Evolutionary conservation across 129 eudicot genomes (phyloP).

Genomic region (Chrysanthemum seticuspe): DNA sequence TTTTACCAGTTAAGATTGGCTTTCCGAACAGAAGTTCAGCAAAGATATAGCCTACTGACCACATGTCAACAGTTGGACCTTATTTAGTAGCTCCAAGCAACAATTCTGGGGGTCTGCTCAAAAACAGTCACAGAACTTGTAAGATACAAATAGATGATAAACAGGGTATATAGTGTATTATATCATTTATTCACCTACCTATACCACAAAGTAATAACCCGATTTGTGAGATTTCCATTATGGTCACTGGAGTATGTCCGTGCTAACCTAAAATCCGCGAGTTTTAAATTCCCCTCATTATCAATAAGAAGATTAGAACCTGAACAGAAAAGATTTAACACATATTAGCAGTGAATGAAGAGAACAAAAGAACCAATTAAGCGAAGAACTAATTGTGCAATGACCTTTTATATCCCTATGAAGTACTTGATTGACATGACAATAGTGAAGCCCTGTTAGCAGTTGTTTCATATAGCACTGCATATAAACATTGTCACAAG

Average conservation of each 20-base stretch:
- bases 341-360: slow-evolving; percentile 19
- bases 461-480: slow-evolving; percentile 97
- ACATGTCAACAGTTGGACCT: slow-evolving; percentile 97
- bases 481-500: slow-evolving; percentile 29
- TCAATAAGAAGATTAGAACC: slow-evolving; percentile 94
- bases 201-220: slow-evolving; percentile 95
- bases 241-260: slow-evolving; percentile 65
- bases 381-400: not conserved
- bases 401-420: slow-evolving; percentile 95
- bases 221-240: slow-evolving; percentile 85
- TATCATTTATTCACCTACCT: slow-evolving; percentile 47
- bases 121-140: slow-evolving; percentile 17
- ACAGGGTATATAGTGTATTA: not conserved
- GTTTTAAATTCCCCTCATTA: slow-evolving; percentile 90
- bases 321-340: slow-evolving; percentile 14
- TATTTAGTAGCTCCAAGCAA: slow-evolving; percentile 93
- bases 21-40: slow-evolving; percentile 90
- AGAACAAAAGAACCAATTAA: not conserved
- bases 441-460: slow-evolving; percentile 92
- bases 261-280: slow-evolving; percentile 96
- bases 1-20: slow-evolving; percentile 89
- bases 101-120: slow-evolving; percentile 92
- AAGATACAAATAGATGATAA: slow-evolving; percentile 19
- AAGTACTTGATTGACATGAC: slow-evolving; percentile 90
- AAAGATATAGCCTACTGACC: slow-evolving; percentile 96